Evolutionary conservation across 192 early-diverging fungal species (phyloP).

Genomic region (Podila horticola): DNA sequence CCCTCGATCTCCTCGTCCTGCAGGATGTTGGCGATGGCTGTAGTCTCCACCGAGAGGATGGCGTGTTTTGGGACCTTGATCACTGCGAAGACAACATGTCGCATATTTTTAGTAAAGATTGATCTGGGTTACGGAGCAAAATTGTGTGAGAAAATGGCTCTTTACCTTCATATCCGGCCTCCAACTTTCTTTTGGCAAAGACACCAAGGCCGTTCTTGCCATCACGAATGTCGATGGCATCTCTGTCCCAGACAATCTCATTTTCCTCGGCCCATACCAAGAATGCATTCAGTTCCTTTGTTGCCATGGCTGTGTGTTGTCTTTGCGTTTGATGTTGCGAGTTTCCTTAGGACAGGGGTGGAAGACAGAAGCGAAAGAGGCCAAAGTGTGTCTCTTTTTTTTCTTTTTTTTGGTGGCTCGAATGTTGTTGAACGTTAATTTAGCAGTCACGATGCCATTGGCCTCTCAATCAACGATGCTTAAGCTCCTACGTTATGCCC

Average conservation of each 20-base stretch:
- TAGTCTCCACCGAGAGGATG: conserved; percentile 77
- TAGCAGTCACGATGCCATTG: neutral
- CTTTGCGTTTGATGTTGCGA: too few species aligned
- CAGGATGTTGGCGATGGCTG: conserved; percentile 80
- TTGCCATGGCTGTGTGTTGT: too few species aligned
- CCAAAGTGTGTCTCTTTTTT: too few species aligned
- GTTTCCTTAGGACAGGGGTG: too few species aligned
- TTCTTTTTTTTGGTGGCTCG: neutral
- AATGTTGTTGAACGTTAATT: neutral
- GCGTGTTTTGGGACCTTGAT: conserved; percentile 82
- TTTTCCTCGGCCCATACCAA: conserved; percentile 61
- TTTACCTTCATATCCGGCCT: conserved; percentile 36
- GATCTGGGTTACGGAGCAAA: neutral
- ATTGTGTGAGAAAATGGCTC: neutral
- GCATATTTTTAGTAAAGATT: neutral
- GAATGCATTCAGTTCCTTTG: conserved; percentile 32
- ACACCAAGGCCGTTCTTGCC: conserved; percentile 50
- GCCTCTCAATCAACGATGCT: too few species aligned
- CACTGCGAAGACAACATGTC: conserved; percentile 19
- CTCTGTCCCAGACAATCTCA: conserved; percentile 66
- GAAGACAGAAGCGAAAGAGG: too few species aligned
- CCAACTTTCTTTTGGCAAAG: conserved; percentile 37
- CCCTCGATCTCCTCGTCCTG: conserved; percentile 70
- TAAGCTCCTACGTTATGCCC: too few species aligned
- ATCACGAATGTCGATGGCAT: conserved; percentile 62